Base-by-base conservation (phyloP, 352 stramenopile species). In the Pythium aristosporum region DNA sequence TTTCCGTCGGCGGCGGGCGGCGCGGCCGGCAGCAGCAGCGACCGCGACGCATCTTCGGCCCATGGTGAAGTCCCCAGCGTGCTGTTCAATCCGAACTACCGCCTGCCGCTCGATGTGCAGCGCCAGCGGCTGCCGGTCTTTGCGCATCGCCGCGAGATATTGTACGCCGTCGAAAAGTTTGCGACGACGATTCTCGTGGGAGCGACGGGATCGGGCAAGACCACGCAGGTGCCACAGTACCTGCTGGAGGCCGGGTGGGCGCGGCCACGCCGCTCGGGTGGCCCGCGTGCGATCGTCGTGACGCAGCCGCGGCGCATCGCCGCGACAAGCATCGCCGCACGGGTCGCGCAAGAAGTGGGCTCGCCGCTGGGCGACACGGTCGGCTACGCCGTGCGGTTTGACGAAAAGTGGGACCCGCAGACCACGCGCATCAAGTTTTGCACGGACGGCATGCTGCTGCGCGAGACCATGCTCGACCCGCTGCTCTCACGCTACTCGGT, bases 341-440 rank as follows among this genome's bases (percentile, higher is more conserved):
- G 98, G 52, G 98, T 99, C 8, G 92, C 97, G 2, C 75, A 98
- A 57, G 98, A 99, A 82, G 98, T 99, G 79, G 92, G 97, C 67
- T 92, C 94, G 34, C 84, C 80, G 47, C 61, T 99, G 8, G 97
- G 97, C 5, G 73, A 92, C 30, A 93, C 99, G 65, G 96, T 94
- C 8, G 98, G 98, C 3, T 99, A 99, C 60, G 96, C 91, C 23
- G 98, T 99, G 54, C 95, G 98, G n/a, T 99, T 99, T 72, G 97
- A 99, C 65, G 98, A 98, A 57, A 89, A 98, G 37, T 92, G 81
- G 78, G 76, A 90, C 32, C 67, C 79, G 2, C 61, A 87, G 23
- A 53, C 46, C 10, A 99, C 98, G n/a, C 76, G 91, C 25, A 92
- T 99, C 64, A 98, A 98, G 75, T 99, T 99, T 81, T 98, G 99